Base-by-base conservation (phyloP, 1,284 basidiomycete genomes). In the Malassezia globosa region DNA sequence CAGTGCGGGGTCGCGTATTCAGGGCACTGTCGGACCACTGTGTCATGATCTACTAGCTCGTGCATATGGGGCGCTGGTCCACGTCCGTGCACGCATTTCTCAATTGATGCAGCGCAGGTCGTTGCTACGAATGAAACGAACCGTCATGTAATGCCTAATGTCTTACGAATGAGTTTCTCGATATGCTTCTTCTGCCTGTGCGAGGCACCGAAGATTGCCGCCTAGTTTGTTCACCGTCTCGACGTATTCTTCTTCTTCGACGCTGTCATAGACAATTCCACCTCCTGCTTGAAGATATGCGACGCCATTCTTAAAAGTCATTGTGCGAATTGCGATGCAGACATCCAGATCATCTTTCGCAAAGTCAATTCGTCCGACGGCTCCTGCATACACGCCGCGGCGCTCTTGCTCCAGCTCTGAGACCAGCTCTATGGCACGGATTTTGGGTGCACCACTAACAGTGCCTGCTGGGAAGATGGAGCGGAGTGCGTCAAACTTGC, bases 391-490 rank as follows among this genome's bases (percentile, higher is more conserved):
- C 6, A 96, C 84, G 21, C 92, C 92, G 29, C 94, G 79, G 40
- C 82, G 81, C 73, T 96, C 88, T 67, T 83, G 78, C 72, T 97
- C 94, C 37, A 96, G 75, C 16, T 82, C 82, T 11, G 82, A 82
- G 33, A 99, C 77, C 27, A 99, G 82, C 72, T 97, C 88, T 60
- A 99, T 88, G 1, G 94, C 94, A 71, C 94, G 92, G 73, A 99
- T 89, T 75, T 99, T 99, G 1, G 94, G 94, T 24, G 94, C 94
- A 13, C 94, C 94, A 0, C 88, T 94, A n/a, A 99, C 92, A 2
- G 94, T 99, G 1, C 94, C 94, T 5, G 94, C 92, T 0, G 94
- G 94, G 77, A 99, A 97, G 63, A 99, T 97, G 37, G 90, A 96
- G 19, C 94, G 82, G 77, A 99, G 94, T 0, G 94, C 94, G 72